These are phyloP conservation scores for Xylaria multiplex DNA, from an alignment of 2,329 filamentous ascomycete genomes.

Conservation along the genomic window DNA sequence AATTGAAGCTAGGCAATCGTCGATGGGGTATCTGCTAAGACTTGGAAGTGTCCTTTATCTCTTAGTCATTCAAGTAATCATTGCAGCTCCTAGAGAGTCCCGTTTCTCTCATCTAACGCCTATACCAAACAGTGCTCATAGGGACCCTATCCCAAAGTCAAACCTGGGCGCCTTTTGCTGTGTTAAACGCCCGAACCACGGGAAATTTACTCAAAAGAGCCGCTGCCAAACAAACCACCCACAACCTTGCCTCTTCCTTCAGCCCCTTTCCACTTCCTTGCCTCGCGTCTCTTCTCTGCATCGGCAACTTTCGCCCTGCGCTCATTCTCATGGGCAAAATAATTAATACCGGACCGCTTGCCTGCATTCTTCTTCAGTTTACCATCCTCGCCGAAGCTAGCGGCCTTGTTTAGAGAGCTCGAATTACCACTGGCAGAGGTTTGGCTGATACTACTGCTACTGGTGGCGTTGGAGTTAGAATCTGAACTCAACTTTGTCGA, in stretches of 20 bases:
- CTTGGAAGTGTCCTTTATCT: constrained; percentile 9
- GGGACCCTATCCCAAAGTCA: constrained; percentile 4
- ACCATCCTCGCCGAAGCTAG: constrained; percentile 58
- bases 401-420: constrained; percentile 24
- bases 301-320: constrained; percentile 64
- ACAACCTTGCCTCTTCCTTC: constrained; percentile 66
- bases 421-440: constrained; percentile 19
- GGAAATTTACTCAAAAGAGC: constrained; percentile 60
- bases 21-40: constrained; percentile 2
- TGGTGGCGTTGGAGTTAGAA: constrained; percentile 36
- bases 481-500: constrained; percentile 56
- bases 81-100: constrained; percentile 2
- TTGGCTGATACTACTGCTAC: constrained; percentile 15
- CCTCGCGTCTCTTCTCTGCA: constrained; percentile 67
- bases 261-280: constrained; percentile 66
- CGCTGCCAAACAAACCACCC: constrained; percentile 67
- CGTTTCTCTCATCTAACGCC: constrained; percentile 18
- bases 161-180: constrained; percentile 15
- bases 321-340: constrained; percentile 69
- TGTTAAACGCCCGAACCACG: not conserved
- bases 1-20: not conserved
- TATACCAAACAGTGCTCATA: constrained; percentile 20
- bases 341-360: constrained; percentile 69
- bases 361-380: constrained; percentile 70
- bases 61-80: constrained; percentile 16